Conservation (phyloP, 441 rosid genomes). For the Raphanus hybrid region DNA sequence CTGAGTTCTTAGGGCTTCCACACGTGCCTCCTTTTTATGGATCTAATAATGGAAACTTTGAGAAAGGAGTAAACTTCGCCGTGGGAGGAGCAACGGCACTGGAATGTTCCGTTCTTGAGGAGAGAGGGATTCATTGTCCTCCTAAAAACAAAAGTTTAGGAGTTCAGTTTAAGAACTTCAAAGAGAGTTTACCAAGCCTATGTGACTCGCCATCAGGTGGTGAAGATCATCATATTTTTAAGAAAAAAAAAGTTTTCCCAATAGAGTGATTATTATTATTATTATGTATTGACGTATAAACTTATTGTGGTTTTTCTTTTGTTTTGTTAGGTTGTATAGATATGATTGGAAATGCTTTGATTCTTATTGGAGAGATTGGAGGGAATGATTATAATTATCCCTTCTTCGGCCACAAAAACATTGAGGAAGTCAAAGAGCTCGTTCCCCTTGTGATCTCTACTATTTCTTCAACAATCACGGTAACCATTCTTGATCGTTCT, state of each 20-base stretch:
- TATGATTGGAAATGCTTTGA: constrained; percentile 43
- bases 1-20: constrained; percentile 53
- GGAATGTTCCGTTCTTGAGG: constrained; percentile 42
- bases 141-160: constrained; percentile 43
- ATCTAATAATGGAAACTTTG: constrained; percentile 17
- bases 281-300: not conserved
- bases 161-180: constrained; percentile 50
- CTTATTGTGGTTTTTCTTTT: not conserved
- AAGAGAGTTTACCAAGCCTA: constrained; percentile 41
- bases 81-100: constrained; percentile 59
- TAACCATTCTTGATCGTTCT: constrained; percentile 23
- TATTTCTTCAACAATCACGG: constrained; percentile 49
- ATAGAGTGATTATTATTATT: not conserved
- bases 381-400: constrained; percentile 59
- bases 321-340: constrained; percentile 43
- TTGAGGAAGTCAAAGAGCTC: constrained; percentile 41
- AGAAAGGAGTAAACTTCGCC: constrained; percentile 55
- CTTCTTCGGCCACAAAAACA: constrained; percentile 24
- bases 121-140: constrained; percentile 39
- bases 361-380: constrained; percentile 67
- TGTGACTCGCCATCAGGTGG: constrained; percentile 47
- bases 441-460: constrained; percentile 47
- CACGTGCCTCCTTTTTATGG: constrained; percentile 48
- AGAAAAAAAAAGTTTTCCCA: not conserved
- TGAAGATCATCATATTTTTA: not conserved